phyloP scores from a whole-genome alignment of 192 early-diverging fungal genomes.

The Backusella tarrabulga region DNA sequence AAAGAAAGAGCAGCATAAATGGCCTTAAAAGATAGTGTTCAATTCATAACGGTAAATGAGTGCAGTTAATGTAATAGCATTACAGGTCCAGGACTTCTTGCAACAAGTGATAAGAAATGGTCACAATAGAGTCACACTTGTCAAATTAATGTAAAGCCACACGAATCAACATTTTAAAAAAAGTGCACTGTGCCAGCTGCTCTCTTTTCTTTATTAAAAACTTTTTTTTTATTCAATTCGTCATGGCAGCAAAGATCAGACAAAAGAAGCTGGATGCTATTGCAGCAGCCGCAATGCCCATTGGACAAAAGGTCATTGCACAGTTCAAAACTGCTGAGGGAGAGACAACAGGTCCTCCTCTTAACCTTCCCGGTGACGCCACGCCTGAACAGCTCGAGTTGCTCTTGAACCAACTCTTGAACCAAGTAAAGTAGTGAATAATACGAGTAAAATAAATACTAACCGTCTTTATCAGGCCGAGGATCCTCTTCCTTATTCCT shows the following conservation, averaged over 20 bases:
- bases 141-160: not conserved
- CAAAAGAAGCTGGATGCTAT: slow-evolving; percentile 24
- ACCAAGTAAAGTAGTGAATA: slow-evolving; percentile 53
- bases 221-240: not conserved
- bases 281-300: slow-evolving; percentile 34
- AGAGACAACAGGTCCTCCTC: slow-evolving; percentile 77
- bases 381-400: slow-evolving; percentile 84
- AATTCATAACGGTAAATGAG: too few species aligned
- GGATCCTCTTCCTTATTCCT: slow-evolving; percentile 92
- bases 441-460: too few species aligned
- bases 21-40: too few species aligned
- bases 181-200: not conserved
- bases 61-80: too few species aligned
- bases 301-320: slow-evolving; percentile 61
- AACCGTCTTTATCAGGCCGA: slow-evolving; percentile 47
- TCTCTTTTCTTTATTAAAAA: not conserved
- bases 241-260: slow-evolving; percentile 24
- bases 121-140: not conserved
- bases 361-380: slow-evolving; percentile 82
- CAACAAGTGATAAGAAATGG: not conserved
- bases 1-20: too few species aligned
- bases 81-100: too few species aligned
- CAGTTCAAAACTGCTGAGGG: slow-evolving; percentile 84
- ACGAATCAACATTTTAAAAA: not conserved
- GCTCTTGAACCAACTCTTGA: slow-evolving; percentile 87